Base-by-base conservation (phyloP, 208 protist genomes). In the Angomonas deanei region DNA sequence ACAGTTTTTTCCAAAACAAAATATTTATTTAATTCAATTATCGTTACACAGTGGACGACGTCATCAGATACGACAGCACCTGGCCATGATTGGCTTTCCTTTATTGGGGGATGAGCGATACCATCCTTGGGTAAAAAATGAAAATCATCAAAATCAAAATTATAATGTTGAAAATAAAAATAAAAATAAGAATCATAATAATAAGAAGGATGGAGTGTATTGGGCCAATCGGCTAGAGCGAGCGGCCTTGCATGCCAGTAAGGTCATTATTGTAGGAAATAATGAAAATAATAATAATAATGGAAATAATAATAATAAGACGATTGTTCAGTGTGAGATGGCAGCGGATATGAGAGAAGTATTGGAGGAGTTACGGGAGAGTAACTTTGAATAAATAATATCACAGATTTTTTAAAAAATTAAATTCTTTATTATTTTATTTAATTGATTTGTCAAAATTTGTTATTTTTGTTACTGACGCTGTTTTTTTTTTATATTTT, bases 1-100 rank as follows among this genome's bases (percentile, higher is more conserved):
- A 39, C 70, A 80, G 67, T 77, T 75, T 66, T 92, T 91, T 27
- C 74, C 78, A 0, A 39, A 30, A 23, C 65, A 56, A 31, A 72
- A 74, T 15, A 78, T 94, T 27, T 80, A 78, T 61, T 66, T 86
- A 57, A 69, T 94, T 19, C 68, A 92, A 66, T 72, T 91, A 21
- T 46, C 63, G 49, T 72, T 94, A 13, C 49, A 58, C 33, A 82
- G 74, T 47, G 88, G 88, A 17, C 71, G 83, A 34, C 73, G 88
- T 26, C 88, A 94, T 33, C 88, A 94, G 54, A 82, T 94, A 54
- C 88, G 88, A 13, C 88, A 94, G 66, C 84, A 94, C 68, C 86
- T 94, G 58, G 82, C 80, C 3, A 63, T 66, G 21, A 23, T 92
- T 26, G 70, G 72, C 3, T 76, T 83, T 31, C 88, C 84, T n/a